Evolutionary conservation across 257 asterid genomes (phyloP).

Genomic region (Dorcoceras hygrometricum): DNA sequence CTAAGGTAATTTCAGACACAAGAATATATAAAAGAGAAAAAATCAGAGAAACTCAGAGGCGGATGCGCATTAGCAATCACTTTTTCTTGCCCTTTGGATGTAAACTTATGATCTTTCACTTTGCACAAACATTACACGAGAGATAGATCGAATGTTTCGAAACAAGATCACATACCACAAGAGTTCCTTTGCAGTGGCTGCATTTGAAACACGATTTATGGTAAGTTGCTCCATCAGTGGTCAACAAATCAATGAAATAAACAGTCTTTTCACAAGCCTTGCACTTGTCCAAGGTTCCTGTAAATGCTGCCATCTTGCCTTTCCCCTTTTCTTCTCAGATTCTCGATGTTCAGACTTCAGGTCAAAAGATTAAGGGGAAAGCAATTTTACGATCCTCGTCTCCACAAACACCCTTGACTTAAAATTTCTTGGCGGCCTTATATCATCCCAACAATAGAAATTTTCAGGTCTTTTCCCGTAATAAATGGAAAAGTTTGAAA

Average conservation of each 20-base stretch:
- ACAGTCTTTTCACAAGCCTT: constrained; percentile 63
- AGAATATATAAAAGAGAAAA: no score
- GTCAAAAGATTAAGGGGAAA: not conserved
- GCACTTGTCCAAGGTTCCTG: constrained; percentile 40
- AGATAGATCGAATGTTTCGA: not conserved
- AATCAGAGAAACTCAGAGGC: not conserved
- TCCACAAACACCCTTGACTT: not conserved
- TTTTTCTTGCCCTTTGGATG: not conserved
- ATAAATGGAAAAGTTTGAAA: not conserved
- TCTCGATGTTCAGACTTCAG: not conserved
- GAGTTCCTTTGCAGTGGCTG: constrained; percentile 52
- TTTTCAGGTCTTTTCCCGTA: not conserved
- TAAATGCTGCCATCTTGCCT: constrained; percentile 19
- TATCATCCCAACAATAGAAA: not conserved
- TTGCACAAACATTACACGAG: no score
- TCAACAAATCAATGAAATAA: constrained; percentile 55
- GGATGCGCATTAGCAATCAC: not conserved
- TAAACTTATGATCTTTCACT: not conserved
- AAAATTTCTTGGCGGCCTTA: no score
- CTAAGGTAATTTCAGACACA: not conserved
- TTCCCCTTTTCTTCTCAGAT: not conserved
- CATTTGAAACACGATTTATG: constrained; percentile 69
- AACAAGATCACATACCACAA: constrained; percentile 37
- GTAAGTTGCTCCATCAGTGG: constrained; percentile 54
- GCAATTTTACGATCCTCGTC: not conserved